phyloP scores from a whole-genome alignment of 345 rosid species.

The Populus davidiana region DNA sequence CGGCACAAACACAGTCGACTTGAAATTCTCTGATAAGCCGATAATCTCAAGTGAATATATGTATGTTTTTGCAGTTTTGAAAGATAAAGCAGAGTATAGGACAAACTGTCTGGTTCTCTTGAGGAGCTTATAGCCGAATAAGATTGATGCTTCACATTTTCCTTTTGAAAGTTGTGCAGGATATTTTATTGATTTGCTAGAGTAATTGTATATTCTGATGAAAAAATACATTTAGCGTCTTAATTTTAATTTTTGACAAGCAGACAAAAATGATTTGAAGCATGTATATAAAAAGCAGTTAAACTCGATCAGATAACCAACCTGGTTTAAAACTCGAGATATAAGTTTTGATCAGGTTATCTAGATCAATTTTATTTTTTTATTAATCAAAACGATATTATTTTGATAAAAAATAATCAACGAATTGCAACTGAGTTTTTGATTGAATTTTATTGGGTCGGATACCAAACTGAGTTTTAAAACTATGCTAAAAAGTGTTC shows the following conservation, averaged over 20 bases:
- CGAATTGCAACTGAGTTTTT: too few relatives aligned
- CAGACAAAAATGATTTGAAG: constrained; percentile 29
- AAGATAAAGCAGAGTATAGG: background rate
- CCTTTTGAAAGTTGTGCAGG: background rate
- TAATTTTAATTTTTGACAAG: constrained; percentile 38
- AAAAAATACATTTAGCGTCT: background rate
- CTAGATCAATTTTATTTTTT: too few relatives aligned
- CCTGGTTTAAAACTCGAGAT: too few relatives aligned
- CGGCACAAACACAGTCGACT: too few relatives aligned
- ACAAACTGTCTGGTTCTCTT: background rate
- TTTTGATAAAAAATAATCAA: too few relatives aligned
- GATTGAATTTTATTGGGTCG: too few relatives aligned
- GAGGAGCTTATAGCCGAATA: background rate
- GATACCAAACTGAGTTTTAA: too few relatives aligned
- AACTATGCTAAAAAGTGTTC: background rate
- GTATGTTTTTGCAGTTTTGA: background rate
- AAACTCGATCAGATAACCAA: too few relatives aligned
- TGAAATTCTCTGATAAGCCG: background rate
- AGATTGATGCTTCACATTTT: background rate
- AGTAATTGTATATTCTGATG: background rate
- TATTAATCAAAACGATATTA: too few relatives aligned
- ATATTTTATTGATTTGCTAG: background rate
- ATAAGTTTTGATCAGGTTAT: too few relatives aligned
- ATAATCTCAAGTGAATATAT: background rate
- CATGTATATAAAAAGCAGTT: too few relatives aligned